Conservation (phyloP, 1,139 yeast species). For the Zhuliangozyma blackwelliae region DNA sequence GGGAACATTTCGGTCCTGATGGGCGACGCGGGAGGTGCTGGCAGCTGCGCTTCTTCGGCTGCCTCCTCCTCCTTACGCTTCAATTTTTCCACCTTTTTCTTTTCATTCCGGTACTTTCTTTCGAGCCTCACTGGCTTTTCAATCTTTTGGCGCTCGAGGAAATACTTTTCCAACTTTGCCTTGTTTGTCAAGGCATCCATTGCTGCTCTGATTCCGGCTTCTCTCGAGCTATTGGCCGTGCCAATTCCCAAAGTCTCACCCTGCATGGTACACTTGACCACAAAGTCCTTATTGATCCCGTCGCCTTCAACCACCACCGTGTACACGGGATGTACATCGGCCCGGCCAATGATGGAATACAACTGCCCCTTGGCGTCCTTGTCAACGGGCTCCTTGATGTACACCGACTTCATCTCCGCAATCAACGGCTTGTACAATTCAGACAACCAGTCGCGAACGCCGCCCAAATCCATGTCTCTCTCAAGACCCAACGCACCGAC, state of each 20-base stretch:
- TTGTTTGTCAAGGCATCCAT: slow-evolving; percentile 62
- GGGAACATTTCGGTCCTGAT: slow-evolving; percentile 19
- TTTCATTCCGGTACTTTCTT: no score
- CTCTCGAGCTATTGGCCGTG: slow-evolving; percentile 54
- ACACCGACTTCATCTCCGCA: slow-evolving; percentile 22
- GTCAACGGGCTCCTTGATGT: slow-evolving; percentile 35
- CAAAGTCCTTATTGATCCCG: slow-evolving; percentile 46
- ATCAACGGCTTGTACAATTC: slow-evolving; percentile 40
- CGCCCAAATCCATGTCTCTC: slow-evolving; percentile 39
- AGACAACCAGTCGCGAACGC: slow-evolving; percentile 58
- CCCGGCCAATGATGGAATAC: slow-evolving; percentile 77
- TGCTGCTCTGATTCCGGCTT: slow-evolving; percentile 72
- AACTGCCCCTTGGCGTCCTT: slow-evolving; percentile 71
- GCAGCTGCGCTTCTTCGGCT: no score
- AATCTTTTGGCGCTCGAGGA: slow-evolving; percentile 61
- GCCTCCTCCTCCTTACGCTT: no score
- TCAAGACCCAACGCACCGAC: slow-evolving; percentile 79
- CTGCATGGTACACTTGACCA: slow-evolving; percentile 65
- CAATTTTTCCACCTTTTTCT: no score
- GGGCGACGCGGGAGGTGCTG: slow-evolving; percentile 12
- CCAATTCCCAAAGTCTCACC: slow-evolving; percentile 57
- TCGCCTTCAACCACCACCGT: slow-evolving; percentile 50
- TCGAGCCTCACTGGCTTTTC: slow-evolving; percentile 20
- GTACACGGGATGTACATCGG: slow-evolving; percentile 64
- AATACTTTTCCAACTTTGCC: slow-evolving; percentile 59